A percentile compares a stretch with the other conserved stretches of the same genome.
phyloP scores from a whole-genome alignment of 2,329 filamentous ascomycete genomes.

The Hymenoscyphus albidus region DNA sequence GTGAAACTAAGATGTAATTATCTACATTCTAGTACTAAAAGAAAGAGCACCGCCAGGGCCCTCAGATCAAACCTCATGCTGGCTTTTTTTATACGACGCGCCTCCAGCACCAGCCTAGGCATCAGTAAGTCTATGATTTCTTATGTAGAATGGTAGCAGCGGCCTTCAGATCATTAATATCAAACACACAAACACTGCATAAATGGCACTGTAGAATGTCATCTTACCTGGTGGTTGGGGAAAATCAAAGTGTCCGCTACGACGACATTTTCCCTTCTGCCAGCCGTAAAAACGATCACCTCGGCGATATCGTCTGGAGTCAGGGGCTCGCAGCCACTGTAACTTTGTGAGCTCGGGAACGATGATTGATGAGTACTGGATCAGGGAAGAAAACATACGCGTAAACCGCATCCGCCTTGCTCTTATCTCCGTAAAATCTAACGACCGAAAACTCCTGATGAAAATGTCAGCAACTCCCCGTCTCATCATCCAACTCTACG shows the following conservation, averaged over 20 bases:
- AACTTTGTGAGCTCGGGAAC: neutral
- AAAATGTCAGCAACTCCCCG: neutral
- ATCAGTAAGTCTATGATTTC: slow-evolving; percentile 32
- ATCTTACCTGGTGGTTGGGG: slow-evolving; percentile 79
- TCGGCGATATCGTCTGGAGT: slow-evolving; percentile 91
- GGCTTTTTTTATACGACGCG: slow-evolving; percentile 32
- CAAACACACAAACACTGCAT: neutral
- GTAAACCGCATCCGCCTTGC: slow-evolving; percentile 87
- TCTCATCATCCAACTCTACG: neutral
- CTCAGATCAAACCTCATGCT: neutral
- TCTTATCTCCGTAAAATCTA: slow-evolving; percentile 82
- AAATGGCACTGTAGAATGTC: slow-evolving; percentile 7
- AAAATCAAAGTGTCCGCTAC: slow-evolving; percentile 83
- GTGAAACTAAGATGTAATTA: too few relatives aligned
- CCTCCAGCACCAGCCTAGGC: slow-evolving; percentile 34
- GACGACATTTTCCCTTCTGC: slow-evolving; percentile 84
- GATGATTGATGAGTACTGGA: neutral
- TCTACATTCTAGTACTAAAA: too few relatives aligned
- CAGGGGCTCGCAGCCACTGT: slow-evolving; percentile 71
- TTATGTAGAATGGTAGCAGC: slow-evolving; percentile 44
- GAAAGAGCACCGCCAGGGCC: too few relatives aligned
- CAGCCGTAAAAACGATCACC: slow-evolving; percentile 79
- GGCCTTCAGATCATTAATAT: slow-evolving; percentile 36
- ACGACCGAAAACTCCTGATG: slow-evolving; percentile 79
- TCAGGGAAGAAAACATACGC: slow-evolving; percentile 50